Percentiles rank a stretch among this genome's conserved stretches.
phyloP scores from a whole-genome alignment of 164 flowering plant genomes.

The Chimonanthus praecox region DNA sequence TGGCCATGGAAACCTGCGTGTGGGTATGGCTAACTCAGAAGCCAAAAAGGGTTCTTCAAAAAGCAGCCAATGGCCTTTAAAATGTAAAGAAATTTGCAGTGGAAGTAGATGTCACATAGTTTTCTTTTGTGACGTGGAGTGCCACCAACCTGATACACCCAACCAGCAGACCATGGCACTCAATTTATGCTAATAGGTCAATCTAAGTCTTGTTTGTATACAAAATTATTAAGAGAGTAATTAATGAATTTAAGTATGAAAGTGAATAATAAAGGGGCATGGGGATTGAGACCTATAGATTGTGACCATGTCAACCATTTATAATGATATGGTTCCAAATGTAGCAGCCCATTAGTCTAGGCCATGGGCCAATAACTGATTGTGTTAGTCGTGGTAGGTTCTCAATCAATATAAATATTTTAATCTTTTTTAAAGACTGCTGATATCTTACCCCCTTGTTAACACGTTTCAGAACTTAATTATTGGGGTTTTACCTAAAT shows the following conservation, averaged over 20 bases:
- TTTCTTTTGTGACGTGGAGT: conserved; percentile 1
- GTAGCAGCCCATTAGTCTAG: not conserved
- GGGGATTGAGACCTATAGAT: not conserved
- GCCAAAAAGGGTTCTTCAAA: conserved; percentile 4
- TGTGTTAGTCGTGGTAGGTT: not conserved
- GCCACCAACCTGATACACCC: conserved; percentile 8
- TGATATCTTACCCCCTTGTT: not conserved
- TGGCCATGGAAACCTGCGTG: conserved; percentile 7
- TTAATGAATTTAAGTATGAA: not conserved
- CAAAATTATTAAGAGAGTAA: too few relatives aligned
- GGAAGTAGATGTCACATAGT: conserved; percentile 9
- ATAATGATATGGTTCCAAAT: not conserved
- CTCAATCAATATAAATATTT: not conserved
- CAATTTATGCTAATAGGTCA: not conserved
- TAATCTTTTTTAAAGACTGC: not conserved
- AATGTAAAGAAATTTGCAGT: not conserved
- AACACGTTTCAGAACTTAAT: not conserved
- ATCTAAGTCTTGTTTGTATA: not conserved
- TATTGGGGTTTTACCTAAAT: not conserved
- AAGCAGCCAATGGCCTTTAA: conserved; percentile 1
- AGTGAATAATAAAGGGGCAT: not conserved
- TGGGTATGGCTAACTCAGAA: not conserved
- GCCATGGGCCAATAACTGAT: not conserved
- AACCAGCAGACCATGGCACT: not conserved
- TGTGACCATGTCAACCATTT: too few relatives aligned